Base-by-base conservation (phyloP, 176 grass and related monocot species). In the Carex scoparia region DNA sequence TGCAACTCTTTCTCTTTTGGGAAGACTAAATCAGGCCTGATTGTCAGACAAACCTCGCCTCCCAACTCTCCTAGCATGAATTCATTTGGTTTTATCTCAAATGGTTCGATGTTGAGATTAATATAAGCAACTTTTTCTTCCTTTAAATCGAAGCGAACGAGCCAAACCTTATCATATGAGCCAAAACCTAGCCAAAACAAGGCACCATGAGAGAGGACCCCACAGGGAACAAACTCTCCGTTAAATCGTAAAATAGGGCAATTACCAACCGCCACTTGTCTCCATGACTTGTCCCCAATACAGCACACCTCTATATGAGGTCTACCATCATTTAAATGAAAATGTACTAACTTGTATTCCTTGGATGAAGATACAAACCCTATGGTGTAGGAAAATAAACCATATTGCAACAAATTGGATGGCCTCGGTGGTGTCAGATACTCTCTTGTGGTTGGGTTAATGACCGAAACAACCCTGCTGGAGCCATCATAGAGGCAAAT, bases 281-380 rank as follows among this genome's bases (percentile, higher is more conserved):
- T 64, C 79, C 55, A 81, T 7, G 13, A 81, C 9, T 42, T 63
- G 37, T 61, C 32, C 57, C 53, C 15, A 81, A 63, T 23, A 32
- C 10, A 60, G 12, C 55, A 35, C 54, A 80, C 58, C 33, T 80
- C 55, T 11, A 80, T 62, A 42, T 35, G 32, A 7, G 28, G 78
- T 15, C 62, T 7, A 56, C 13, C 54, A 14, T 80, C 31, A 61
- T 61, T 4, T 3, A 10, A 62, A 14, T 15, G 64, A 42, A 64
- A 18, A 15, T 37, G 64, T n/a, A 81, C 79, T 13, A 81, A 33
- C 37, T 81, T 63, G 31, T 81, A 81, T 61, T 81, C 57, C 7
- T 62, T 81, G 16, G 54, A 60, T 13, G 54, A 80, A 60, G 55
- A 27, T 37, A 80, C 78, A 80, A 80, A 80, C 56, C 78, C 77